phyloP scores from a whole-genome alignment of 2,329 filamentous ascomycete species.

The Dissoconium aciculare region DNA sequence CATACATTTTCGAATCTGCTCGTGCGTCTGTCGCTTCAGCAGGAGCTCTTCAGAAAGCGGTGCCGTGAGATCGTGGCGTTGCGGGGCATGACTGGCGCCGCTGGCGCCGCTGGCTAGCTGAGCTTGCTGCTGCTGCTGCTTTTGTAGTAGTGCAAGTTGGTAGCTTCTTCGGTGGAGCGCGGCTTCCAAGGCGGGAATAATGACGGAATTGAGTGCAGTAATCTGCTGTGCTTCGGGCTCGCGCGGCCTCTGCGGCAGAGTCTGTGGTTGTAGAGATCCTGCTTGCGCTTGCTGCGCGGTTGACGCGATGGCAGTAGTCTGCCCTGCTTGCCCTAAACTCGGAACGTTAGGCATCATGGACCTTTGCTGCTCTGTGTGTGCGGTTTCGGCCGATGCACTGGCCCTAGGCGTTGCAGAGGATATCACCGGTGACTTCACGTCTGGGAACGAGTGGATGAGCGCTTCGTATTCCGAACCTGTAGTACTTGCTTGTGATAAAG shows the following conservation, averaged over 20 bases:
- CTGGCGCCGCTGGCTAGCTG: background rate
- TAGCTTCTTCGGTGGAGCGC: conserved; percentile 65
- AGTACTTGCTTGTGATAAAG: background rate
- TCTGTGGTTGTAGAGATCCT: conserved; percentile 3
- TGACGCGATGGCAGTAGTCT: background rate
- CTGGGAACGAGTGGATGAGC: no score
- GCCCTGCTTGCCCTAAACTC: no score
- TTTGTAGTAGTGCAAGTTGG: conserved; percentile 43
- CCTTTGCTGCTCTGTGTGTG: no score
- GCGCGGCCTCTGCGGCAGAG: conserved; percentile 8
- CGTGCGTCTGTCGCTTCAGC: conserved; percentile 51
- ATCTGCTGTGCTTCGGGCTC: conserved; percentile 40
- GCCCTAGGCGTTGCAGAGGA: background rate
- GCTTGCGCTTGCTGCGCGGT: background rate
- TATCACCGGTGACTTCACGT: no score
- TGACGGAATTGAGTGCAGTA: conserved; percentile 77
- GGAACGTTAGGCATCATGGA: no score
- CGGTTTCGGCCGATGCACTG: background rate
- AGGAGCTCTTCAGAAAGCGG: conserved; percentile 24
- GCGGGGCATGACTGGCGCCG: background rate
- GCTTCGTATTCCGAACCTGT: no score
- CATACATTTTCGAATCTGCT: conserved; percentile 66
- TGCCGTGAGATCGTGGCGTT: background rate
- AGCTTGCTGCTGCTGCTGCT: conserved; percentile 13
- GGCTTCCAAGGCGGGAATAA: conserved; percentile 82